Evolutionary conservation across 306 rosid genomes (phyloP).

Genomic region (Cicer pinnatifidum): DNA sequence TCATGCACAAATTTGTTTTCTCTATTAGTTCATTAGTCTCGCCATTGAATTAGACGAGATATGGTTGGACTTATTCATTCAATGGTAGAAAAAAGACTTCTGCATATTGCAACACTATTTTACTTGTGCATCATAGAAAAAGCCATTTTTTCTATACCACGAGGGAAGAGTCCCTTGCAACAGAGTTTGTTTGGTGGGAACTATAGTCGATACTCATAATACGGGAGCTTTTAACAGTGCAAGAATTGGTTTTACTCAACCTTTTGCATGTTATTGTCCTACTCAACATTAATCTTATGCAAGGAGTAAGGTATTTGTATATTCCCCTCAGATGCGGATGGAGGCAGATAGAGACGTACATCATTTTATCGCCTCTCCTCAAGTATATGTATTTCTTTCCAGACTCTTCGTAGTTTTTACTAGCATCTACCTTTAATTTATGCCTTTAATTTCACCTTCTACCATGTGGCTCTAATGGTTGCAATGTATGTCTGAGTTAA

Average conservation of each 20-base stretch:
- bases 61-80: too few species aligned
- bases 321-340: neutral
- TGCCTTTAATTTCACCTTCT: neutral
- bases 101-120: too few species aligned
- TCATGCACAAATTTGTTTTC: too few species aligned
- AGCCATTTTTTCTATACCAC: neutral
- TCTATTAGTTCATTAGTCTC: too few species aligned
- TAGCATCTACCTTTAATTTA: neutral
- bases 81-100: too few species aligned
- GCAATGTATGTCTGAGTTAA: neutral
- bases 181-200: neutral
- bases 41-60: too few species aligned
- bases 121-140: too few species aligned
- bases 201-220: neutral
- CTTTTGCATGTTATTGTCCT: slow-evolving; percentile 3
- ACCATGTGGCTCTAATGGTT: neutral
- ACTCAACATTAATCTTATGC: neutral
- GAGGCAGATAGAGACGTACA: neutral
- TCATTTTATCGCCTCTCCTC: neutral
- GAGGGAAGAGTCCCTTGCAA: neutral
- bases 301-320: neutral
- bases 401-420: too few species aligned
- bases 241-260: neutral
- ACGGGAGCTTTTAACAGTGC: neutral
- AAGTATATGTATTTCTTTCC: too few species aligned